A percentile compares a stretch with the other conserved stretches of the same genome.
Conservation (phyloP, 805 yeast species). For the Debaryomyces castellii region DNA sequence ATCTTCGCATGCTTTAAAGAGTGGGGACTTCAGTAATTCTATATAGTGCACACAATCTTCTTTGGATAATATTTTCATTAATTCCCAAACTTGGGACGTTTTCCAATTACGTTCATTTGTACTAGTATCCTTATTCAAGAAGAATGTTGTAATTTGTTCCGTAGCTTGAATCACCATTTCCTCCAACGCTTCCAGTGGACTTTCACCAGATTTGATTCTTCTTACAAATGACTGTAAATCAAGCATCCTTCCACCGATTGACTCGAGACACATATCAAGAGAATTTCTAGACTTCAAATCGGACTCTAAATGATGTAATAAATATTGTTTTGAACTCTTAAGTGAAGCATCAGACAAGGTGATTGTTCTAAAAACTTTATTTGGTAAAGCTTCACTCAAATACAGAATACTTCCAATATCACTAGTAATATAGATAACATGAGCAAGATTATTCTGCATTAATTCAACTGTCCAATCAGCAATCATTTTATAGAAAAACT, state of each 20-base stretch:
- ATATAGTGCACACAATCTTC: constrained; percentile 46
- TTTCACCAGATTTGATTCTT: constrained; percentile 85
- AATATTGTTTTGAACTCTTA: constrained; percentile 68
- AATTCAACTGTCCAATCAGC: constrained; percentile 89
- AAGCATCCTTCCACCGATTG: constrained; percentile 92
- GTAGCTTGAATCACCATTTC: constrained; percentile 85
- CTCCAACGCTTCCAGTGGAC: constrained; percentile 68
- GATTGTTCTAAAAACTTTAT: constrained; percentile 77
- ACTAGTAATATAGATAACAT: constrained; percentile 83
- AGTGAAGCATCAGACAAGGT: constrained; percentile 79
- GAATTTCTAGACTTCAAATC: constrained; percentile 23
- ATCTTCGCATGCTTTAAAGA: constrained; percentile 58
- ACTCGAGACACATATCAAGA: constrained; percentile 61
- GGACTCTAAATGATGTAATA: constrained; percentile 51
- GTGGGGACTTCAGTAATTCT: constrained; percentile 54
- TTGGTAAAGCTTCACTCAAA: constrained; percentile 74
- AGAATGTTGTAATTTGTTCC: constrained; percentile 84
- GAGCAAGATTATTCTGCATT: constrained; percentile 78
- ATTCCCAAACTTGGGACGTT: constrained; percentile 84
- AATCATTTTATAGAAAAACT: constrained; percentile 67
- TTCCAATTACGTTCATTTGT: constrained; percentile 49
- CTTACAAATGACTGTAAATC: constrained; percentile 89
- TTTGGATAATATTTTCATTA: constrained; percentile 63
- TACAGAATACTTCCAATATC: constrained; percentile 76
- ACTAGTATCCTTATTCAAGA: constrained; percentile 35